phyloP scores from a whole-genome alignment of 441 rosid genomes.

The Pelargonium cotyledonis region DNA sequence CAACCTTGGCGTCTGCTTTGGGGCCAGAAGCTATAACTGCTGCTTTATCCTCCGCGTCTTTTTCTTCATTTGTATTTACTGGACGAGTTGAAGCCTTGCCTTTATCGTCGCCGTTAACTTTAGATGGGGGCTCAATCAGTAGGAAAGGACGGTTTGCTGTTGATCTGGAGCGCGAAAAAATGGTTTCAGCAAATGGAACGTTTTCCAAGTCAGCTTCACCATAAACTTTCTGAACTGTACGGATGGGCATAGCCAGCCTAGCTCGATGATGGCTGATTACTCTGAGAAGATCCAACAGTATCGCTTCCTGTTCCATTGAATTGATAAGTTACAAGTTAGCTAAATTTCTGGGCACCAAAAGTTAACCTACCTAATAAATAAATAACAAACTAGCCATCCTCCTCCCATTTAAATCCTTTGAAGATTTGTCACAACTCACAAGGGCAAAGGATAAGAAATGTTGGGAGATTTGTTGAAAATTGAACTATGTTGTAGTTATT shows the following conservation, averaged over 20 bases:
- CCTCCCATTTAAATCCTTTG: background rate
- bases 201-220: constrained; percentile 18
- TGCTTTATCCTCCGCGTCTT: background rate
- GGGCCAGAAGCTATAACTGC: background rate
- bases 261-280: constrained; percentile 21
- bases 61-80: constrained; percentile 8
- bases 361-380: background rate
- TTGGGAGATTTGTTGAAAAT: background rate
- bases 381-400: background rate
- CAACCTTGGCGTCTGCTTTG: constrained; percentile 14
- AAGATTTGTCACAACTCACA: background rate
- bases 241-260: constrained; percentile 20
- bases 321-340: background rate
- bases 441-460: background rate
- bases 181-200: constrained; percentile 16
- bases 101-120: constrained; percentile 11
- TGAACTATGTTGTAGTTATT: background rate
- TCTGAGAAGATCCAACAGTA: constrained; percentile 21
- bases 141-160: constrained; percentile 12
- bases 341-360: background rate
- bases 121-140: constrained; percentile 14
- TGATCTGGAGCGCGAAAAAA: constrained; percentile 15
- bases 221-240: constrained; percentile 19
- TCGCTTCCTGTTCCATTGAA: constrained; percentile 20
- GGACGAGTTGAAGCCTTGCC: constrained; percentile 10